Evolutionary conservation across 495 filamentous ascomycete genomes (phyloP).

Genomic region (Xylaria bambusicola): DNA sequence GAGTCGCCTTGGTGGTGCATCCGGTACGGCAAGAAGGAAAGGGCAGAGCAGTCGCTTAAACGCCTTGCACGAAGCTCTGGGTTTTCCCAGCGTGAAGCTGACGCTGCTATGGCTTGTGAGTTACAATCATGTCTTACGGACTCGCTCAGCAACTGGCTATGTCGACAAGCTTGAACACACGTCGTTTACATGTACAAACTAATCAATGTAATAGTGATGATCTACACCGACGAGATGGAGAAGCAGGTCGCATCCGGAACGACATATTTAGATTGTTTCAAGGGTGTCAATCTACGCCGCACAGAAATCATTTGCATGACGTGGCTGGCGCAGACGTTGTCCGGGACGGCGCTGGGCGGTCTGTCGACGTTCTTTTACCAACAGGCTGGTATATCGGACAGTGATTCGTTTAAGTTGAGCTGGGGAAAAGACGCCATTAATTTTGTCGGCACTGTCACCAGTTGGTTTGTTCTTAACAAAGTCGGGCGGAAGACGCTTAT

Average conservation of each 20-base stretch:
- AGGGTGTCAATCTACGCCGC: conserved; percentile 63
- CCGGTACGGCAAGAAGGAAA: conserved; percentile 55
- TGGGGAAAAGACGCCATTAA: conserved; percentile 47
- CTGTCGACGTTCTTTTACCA: conserved; percentile 71
- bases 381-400: conserved; percentile 62
- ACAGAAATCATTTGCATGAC: conserved; percentile 69
- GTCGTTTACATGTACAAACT: not conserved
- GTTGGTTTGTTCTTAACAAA: conserved; percentile 54
- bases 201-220: conserved; percentile 37
- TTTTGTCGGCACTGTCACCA: conserved; percentile 51
- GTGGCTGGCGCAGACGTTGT: conserved; percentile 72
- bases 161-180: too few relatives aligned
- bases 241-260: conserved; percentile 56
- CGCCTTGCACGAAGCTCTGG: conserved; percentile 52
- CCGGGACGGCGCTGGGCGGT: conserved; percentile 68
- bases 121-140: conserved; percentile 25
- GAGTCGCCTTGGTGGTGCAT: conserved; percentile 81
- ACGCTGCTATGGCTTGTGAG: conserved; percentile 33
- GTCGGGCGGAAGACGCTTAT: conserved; percentile 56
- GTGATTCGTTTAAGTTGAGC: conserved; percentile 52
- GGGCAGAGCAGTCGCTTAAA: conserved; percentile 47
- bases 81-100: conserved; percentile 31
- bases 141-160: too few relatives aligned
- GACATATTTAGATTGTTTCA: conserved; percentile 66
- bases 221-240: conserved; percentile 59